Percentiles rank a stretch among this genome's conserved stretches.
Evolutionary conservation across 2,329 filamentous ascomycete genomes (phyloP).

Genomic region (Penicillium sp.): DNA sequence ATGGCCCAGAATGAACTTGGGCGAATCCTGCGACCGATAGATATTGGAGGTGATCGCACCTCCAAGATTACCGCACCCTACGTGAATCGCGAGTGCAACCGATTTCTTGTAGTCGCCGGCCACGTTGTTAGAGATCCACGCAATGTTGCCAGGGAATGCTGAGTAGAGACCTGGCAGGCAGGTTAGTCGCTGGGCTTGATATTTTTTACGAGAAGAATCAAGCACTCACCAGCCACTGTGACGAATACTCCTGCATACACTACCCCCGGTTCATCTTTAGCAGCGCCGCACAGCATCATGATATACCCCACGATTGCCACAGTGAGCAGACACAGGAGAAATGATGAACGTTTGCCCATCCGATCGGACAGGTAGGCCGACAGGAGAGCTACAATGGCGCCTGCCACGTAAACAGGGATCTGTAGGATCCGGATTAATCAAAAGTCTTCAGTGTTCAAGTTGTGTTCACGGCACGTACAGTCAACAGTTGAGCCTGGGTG

Average conservation of each 20-base stretch:
- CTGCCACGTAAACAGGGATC: slow-evolving; percentile 26
- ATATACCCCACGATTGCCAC: slow-evolving; percentile 8
- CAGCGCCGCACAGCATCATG: slow-evolving; percentile 7
- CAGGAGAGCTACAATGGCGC: slow-evolving; percentile 14
- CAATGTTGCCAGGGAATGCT: slow-evolving; percentile 9
- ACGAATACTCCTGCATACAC: slow-evolving; percentile 11
- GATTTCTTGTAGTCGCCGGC: slow-evolving; percentile 8
- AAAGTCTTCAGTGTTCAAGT: no score
- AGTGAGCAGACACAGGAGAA: slow-evolving; percentile 4
- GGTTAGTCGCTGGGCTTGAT: neutral
- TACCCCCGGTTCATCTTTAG: slow-evolving; percentile 7
- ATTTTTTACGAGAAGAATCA: neutral
- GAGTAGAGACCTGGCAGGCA: no score
- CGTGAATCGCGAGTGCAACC: slow-evolving; percentile 9
- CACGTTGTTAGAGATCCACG: slow-evolving; percentile 8
- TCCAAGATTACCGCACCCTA: slow-evolving; percentile 9
- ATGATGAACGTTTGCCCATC: slow-evolving; percentile 2
- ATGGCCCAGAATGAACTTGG: slow-evolving; percentile 14
- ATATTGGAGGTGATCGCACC: slow-evolving; percentile 16
- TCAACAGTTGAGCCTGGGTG: slow-evolving; percentile 23
- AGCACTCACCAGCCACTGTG: slow-evolving; percentile 1
- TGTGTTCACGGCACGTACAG: no score
- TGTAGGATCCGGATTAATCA: no score
- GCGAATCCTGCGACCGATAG: slow-evolving; percentile 12
- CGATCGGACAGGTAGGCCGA: slow-evolving; percentile 7